A percentile compares a stretch with the other conserved stretches of the same genome.
These are phyloP conservation scores for Ustilago trichophora DNA, from an alignment of 1,284 basidiomycete species.

Conservation along the genomic window DNA sequence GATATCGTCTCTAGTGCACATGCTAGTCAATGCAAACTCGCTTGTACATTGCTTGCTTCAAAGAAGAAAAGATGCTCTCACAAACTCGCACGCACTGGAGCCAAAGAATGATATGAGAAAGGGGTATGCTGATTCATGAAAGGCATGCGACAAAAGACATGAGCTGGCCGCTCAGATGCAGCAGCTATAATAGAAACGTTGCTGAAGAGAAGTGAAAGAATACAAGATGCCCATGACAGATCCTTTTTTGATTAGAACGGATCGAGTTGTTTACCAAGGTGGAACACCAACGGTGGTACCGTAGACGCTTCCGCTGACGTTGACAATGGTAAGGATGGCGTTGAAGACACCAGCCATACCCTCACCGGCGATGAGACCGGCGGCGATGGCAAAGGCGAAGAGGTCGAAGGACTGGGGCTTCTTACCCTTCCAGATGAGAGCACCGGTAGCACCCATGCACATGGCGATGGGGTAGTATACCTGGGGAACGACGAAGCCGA, in stretches of 20 bases:
- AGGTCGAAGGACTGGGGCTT: constrained; percentile 68
- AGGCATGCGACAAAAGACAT: neutral
- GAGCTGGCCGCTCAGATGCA: neutral
- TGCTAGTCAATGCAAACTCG: too few species aligned
- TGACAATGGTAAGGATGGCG: constrained; percentile 67
- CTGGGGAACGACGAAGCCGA: constrained; percentile 71
- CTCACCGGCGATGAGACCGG: constrained; percentile 75
- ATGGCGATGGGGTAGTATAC: constrained; percentile 60
- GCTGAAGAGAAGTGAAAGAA: neutral
- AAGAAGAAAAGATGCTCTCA: neutral
- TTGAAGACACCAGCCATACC: constrained; percentile 77
- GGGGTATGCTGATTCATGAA: constrained; percentile 20
- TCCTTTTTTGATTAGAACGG: neutral
- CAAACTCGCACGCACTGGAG: neutral
- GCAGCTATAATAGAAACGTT: neutral
- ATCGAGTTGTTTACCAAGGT: constrained; percentile 36
- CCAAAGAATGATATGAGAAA: neutral
- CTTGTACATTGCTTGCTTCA: too few species aligned
- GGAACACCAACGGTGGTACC: constrained; percentile 49
- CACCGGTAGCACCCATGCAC: constrained; percentile 61
- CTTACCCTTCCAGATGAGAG: constrained; percentile 70
- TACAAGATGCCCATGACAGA: constrained; percentile 14
- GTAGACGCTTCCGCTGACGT: constrained; percentile 35
- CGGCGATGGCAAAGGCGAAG: constrained; percentile 74
- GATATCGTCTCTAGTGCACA: too few species aligned